Base-by-base conservation (phyloP, 306 rosid genomes). In the Gleditsia sinensis region DNA sequence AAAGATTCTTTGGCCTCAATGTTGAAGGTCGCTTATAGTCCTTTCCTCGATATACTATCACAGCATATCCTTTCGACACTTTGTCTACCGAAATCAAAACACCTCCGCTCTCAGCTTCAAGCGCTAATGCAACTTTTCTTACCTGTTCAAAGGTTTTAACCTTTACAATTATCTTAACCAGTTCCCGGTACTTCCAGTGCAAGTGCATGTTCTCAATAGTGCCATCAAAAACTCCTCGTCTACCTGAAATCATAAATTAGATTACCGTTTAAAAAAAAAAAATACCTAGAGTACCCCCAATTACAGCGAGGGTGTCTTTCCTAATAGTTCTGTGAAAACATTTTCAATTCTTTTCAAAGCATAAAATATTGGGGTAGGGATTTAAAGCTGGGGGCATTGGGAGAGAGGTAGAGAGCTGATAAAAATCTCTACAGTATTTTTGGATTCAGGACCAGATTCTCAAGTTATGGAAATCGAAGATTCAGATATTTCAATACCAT, bases 51-150 rank as follows among this genome's bases (percentile, higher is more conserved):
- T 32, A 94, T 60, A 94, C 91, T 63, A 94, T 62, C 74, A 94
- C 53, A 56, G 97, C 88, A 77, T 82, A 94, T 80, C 89, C 88
- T 82, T 90, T 91, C 68, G 95, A 90, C 55, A 94, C 81, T 84
- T 88, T 91, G 83, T 94, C 99, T 23, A 94, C 92, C 46, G 97
- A 91, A 83, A 94, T 90, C 81, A 94, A 74, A 53, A 94, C 89
- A 53, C 99, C 99, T 27, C 99, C 95, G 60, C 97, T 90, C 83
- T 94, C 99, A 21, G 99, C 99, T 84, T 94, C 99, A 46, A 94
- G 97, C 7, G 96, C 93, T 51, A 94, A 75, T 14, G 99, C 99
- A 72, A 90, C 77, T 67, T 86, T 92, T 76, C 86, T 94, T 1
- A 94, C 93, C 54, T 84, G 96, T 3, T 94, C 99, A 79, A 92